Evolutionary conservation across 108 stramenopile species (phyloP), one percentile per base, ranked within the genome.

Genomic region (Skeletonema costatum): DNA sequence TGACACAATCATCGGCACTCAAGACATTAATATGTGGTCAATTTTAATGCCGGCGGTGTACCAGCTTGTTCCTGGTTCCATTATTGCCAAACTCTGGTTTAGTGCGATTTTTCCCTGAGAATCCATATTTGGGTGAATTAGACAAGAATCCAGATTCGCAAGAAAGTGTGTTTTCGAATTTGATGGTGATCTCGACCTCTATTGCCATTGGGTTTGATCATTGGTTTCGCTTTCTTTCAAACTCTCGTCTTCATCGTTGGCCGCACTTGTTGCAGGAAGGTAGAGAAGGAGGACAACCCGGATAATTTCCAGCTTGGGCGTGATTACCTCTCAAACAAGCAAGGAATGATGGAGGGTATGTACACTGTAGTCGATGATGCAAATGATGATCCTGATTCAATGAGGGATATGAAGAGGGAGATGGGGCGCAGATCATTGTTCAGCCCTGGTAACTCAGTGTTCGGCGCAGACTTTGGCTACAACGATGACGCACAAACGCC

Each of bases 31-130:
- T 63, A 50, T 77, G 36, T 86, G 86, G 86, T 48, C 79, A 9
- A 30, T 80, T 25, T 75, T 86, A 13, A 86, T 86, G 86, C 86
- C 86, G 5, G 73, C 86, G 11, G 79, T 86, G 0, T 86, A 86
- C 66, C 86, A 86, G 33, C 83, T 86, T 60, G 86, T 86, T 42
- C 86, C 86, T 32, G 86, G 86, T 33, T 77, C 75, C 1, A 50
- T 84, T 48, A 80, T 87, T 62, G 86, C 86, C 10, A 75, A 70
- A 25, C 66, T 81, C 38, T 87, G 86, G 86, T 87, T 77, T 75
- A 73, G 60, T 61, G 5, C 60, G 13, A 81, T 86, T 41, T 86
- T 83, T 44, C 78, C 78, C 70, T 16, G 53, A 66, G 17, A 25
- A 70, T 5, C 61, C 48, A 6, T 9, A 44, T 9, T 1, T 6